Percentiles rank a stretch among this genome's conserved stretches.
These are phyloP conservation scores for Leucocoprinus birnbaumii DNA, from an alignment of 768 basidiomycete genomes.

Conservation along the genomic window DNA sequence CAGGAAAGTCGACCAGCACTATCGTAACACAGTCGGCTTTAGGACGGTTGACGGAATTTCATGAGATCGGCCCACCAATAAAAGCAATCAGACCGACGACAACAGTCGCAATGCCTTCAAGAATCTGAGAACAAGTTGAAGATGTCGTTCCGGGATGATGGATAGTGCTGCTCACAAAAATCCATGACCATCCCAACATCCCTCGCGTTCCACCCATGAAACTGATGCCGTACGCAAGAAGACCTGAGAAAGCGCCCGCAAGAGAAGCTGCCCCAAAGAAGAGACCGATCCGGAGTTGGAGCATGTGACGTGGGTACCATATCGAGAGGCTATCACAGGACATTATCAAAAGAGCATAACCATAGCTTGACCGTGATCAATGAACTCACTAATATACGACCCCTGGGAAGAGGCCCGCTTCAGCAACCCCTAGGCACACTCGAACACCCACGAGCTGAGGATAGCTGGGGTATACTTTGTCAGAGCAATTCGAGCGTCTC, in stretches of 20 bases:
- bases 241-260: conserved; percentile 61
- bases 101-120: conserved; percentile 65
- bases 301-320: conserved; percentile 65
- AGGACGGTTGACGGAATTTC: not conserved
- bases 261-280: conserved; percentile 67
- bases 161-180: conserved; percentile 40
- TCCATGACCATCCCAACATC: conserved; percentile 63
- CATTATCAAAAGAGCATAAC: not conserved
- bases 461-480: conserved; percentile 48
- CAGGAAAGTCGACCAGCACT: conserved; percentile 65
- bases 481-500: too few relatives aligned
- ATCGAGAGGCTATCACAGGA: conserved; percentile 45
- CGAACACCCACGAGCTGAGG: conserved; percentile 58
- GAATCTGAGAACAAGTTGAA: conserved; percentile 35
- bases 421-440: conserved; percentile 59
- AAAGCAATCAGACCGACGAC: conserved; percentile 50
- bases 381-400: conserved; percentile 73
- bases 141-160: not conserved
- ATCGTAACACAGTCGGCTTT: not conserved
- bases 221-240: conserved; percentile 53
- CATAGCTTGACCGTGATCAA: not conserved
- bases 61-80: conserved; percentile 35
- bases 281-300: conserved; percentile 57
- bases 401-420: conserved; percentile 73
- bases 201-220: conserved; percentile 47